Percentiles rank a stretch among this genome's conserved stretches.
Conservation (phyloP, 192 early-diverging fungal species). For the Podila epigama region DNA sequence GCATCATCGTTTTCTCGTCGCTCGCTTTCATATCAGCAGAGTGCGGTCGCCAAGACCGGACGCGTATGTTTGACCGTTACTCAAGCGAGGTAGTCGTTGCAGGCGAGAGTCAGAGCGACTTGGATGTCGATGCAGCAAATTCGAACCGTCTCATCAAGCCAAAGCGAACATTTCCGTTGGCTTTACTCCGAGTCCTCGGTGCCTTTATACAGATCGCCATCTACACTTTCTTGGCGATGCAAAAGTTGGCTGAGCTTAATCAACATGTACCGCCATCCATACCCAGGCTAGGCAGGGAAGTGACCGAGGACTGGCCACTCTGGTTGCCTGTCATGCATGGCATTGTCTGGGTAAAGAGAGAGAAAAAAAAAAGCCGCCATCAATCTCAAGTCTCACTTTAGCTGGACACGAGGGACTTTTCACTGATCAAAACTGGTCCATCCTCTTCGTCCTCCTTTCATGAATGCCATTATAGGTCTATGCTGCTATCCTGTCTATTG, state of each 20-base stretch:
- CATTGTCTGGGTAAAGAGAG: conserved; percentile 22
- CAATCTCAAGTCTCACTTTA: no score
- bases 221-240: conserved; percentile 18
- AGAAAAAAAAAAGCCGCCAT: no score
- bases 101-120: conserved; percentile 30
- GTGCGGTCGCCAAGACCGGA: conserved; percentile 43
- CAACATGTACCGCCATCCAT: background rate
- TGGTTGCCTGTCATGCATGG: conserved; percentile 51
- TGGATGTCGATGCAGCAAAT: conserved; percentile 13
- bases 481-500: conserved; percentile 36
- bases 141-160: conserved; percentile 32
- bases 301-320: conserved; percentile 37
- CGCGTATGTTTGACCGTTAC: conserved; percentile 34
- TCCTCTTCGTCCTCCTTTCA: background rate
- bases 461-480: conserved; percentile 15
- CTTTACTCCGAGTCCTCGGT: conserved; percentile 35
- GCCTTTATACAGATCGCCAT: conserved; percentile 35
- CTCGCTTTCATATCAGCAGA: conserved; percentile 42
- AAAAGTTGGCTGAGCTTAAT: conserved; percentile 14
- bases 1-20: conserved; percentile 47
- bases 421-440: background rate
- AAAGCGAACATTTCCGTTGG: conserved; percentile 26
- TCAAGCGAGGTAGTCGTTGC: conserved; percentile 46
- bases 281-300: background rate
- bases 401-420: no score